Percentiles rank a stretch among this genome's conserved stretches.
Evolutionary conservation across 140 eudicot species (phyloP).

Genomic region (Cichorium intybus): DNA sequence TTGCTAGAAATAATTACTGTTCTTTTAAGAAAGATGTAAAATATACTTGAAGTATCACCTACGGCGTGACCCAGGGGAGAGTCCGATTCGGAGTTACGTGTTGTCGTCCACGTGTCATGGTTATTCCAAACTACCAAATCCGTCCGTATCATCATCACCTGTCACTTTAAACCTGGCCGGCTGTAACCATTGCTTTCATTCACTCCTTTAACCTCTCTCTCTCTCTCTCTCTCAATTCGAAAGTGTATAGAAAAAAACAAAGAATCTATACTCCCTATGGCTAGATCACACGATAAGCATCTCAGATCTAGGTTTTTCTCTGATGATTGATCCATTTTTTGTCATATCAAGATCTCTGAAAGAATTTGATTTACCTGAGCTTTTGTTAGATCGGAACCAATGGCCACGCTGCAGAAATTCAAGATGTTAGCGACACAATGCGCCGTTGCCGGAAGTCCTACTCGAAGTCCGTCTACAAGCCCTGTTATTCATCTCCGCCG

Average conservation of each 20-base stretch:
- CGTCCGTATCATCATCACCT: constrained; percentile 14
- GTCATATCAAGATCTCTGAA: neutral
- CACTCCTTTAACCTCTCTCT: constrained; percentile 29
- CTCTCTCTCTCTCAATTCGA: constrained; percentile 13
- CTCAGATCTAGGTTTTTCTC: constrained; percentile 39
- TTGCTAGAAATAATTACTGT: neutral
- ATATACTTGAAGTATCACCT: neutral
- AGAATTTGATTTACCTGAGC: neutral
- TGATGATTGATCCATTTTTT: neutral
- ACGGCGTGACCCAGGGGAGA: neutral
- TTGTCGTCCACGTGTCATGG: constrained; percentile 23
- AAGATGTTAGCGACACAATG: constrained; percentile 79
- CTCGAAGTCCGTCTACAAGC: constrained; percentile 68
- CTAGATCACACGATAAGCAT: constrained; percentile 23
- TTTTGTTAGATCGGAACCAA: constrained; percentile 22
- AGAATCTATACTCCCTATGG: constrained; percentile 30
- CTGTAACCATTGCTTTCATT: constrained; percentile 5
- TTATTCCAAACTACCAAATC: constrained; percentile 6
- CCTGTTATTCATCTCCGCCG: constrained; percentile 76
- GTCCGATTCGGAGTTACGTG: neutral
- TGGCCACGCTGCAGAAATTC: constrained; percentile 71
- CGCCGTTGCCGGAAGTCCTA: constrained; percentile 63
- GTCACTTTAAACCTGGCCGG: constrained; percentile 14
- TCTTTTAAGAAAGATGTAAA: neutral
- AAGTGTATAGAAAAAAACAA: constrained; percentile 36